phyloP scores from a whole-genome alignment of 148 eudicot genomes.

The Chenopodium berlandieri region DNA sequence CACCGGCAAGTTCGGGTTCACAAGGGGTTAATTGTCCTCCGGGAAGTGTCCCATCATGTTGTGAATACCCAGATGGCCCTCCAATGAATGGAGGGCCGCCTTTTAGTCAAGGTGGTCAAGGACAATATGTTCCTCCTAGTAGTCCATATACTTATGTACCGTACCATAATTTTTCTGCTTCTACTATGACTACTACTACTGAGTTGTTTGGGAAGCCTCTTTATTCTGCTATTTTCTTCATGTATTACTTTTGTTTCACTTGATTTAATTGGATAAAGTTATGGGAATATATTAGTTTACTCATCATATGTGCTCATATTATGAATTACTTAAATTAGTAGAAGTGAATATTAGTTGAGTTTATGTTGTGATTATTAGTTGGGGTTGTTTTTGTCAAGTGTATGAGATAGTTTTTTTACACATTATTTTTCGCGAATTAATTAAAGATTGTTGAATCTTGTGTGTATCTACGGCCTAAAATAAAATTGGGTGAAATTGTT shows the following conservation, averaged over 20 bases:
- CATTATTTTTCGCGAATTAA: no score
- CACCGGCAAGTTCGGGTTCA: not conserved
- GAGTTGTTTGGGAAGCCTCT: not conserved
- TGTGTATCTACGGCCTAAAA: no score
- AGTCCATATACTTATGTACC: constrained; percentile 29
- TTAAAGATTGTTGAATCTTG: no score
- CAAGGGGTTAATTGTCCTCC: constrained; percentile 23
- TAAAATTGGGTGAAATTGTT: no score
- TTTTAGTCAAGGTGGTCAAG: not conserved
- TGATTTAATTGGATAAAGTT: not conserved
- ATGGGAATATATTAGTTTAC: not conserved
- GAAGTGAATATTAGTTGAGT: no score
- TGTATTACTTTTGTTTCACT: constrained; percentile 19
- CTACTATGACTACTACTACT: not conserved
- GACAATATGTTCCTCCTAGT: constrained; percentile 21
- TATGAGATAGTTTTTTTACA: no score
- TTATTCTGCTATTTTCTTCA: not conserved
- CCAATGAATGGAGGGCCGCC: constrained; percentile 12
- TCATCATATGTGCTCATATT: not conserved
- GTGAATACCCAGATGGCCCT: constrained; percentile 10
- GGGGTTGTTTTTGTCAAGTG: no score
- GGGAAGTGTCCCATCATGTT: constrained; percentile 22
- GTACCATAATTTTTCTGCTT: constrained; percentile 25
- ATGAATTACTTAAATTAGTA: no score
- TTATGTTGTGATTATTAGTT: no score